A percentile compares a stretch with the other conserved stretches of the same genome.
phyloP scores from a whole-genome alignment of 2,329 filamentous ascomycete genomes.

The Aspergillus persii region DNA sequence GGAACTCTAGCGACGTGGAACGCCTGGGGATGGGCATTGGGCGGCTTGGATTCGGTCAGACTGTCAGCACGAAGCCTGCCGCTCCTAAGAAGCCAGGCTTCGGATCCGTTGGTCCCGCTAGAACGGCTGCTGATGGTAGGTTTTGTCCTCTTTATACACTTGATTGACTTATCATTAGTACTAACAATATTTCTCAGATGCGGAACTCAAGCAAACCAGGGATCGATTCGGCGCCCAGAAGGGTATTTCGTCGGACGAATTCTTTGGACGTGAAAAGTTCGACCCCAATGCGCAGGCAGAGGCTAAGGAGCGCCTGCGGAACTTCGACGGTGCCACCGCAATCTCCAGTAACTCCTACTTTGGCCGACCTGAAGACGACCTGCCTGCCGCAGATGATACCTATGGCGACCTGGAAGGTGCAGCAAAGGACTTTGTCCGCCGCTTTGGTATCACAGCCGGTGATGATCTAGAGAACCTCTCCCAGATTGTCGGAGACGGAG shows the following conservation, averaged over 20 bases:
- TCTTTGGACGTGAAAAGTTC: slow-evolving; percentile 87
- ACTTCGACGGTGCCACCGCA: slow-evolving; percentile 86
- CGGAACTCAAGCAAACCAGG: slow-evolving; percentile 79
- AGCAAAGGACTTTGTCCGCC: slow-evolving; percentile 92
- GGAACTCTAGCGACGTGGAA: slow-evolving; percentile 74
- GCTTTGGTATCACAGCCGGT: slow-evolving; percentile 91
- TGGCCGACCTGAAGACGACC: slow-evolving; percentile 82
- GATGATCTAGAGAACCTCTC: slow-evolving; percentile 93
- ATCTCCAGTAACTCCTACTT: slow-evolving; percentile 99
- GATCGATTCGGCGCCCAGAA: slow-evolving; percentile 90
- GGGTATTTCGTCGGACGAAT: slow-evolving; percentile 96
- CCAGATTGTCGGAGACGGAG: slow-evolving; percentile 79
- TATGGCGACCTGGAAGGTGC: slow-evolving; percentile 91
- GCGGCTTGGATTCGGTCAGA: slow-evolving; percentile 83
- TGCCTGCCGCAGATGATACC: slow-evolving; percentile 62
- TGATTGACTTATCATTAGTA: slow-evolving; percentile 3
- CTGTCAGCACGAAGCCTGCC: slow-evolving; percentile 61
- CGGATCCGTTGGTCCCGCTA: slow-evolving; percentile 76
- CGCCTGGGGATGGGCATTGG: slow-evolving; percentile 84
- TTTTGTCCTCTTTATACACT: not conserved
- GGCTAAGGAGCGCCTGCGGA: slow-evolving; percentile 81
- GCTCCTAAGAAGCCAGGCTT: slow-evolving; percentile 81
- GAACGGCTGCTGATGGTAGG: slow-evolving; percentile 67
- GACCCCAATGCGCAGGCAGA: slow-evolving; percentile 78
- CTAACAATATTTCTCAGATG: slow-evolving; percentile 46